A percentile compares a stretch with the other conserved stretches of the same genome.
Evolutionary conservation across 1,284 basidiomycete genomes (phyloP).

Genomic region (Rhodofomes roseus): DNA sequence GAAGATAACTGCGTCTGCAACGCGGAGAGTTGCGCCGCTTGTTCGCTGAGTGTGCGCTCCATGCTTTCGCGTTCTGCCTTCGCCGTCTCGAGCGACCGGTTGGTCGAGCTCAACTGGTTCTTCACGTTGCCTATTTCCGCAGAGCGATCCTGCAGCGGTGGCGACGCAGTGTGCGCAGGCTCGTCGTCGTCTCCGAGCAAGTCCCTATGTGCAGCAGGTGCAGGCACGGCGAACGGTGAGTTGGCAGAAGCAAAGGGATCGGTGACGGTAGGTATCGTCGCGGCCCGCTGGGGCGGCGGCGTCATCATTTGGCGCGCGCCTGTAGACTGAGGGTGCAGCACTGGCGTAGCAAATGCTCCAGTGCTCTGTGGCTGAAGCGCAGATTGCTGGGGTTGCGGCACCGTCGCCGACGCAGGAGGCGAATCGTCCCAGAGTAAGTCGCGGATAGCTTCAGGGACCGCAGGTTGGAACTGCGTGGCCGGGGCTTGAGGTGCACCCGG

Average conservation of each 20-base stretch:
- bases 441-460: conserved; percentile 33
- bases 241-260: conserved; percentile 31
- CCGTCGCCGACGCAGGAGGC: conserved; percentile 48
- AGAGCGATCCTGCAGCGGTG: conserved; percentile 62
- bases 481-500: conserved; percentile 13
- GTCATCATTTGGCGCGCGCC: conserved; percentile 12
- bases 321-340: not conserved
- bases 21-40: conserved; percentile 67
- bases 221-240: conserved; percentile 20
- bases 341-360: conserved; percentile 22
- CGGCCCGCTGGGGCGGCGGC: conserved; percentile 19
- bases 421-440: conserved; percentile 64
- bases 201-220: conserved; percentile 38
- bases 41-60: conserved; percentile 57
- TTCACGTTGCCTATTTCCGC: conserved; percentile 84
- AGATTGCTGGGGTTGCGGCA: conserved; percentile 21
- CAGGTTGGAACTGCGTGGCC: conserved; percentile 30
- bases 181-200: conserved; percentile 77
- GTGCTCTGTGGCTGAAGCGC: conserved; percentile 38
- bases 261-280: conserved; percentile 13
- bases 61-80: conserved; percentile 55
- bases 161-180: conserved; percentile 27
- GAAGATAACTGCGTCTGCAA: conserved; percentile 74
- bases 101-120: conserved; percentile 84
- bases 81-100: conserved; percentile 57